A percentile compares a stretch with the other conserved stretches of the same genome.
These are phyloP conservation scores for Ophiostoma himal-ulmi DNA, from an alignment of 2,329 filamentous ascomycete species.

Conservation along the genomic window DNA sequence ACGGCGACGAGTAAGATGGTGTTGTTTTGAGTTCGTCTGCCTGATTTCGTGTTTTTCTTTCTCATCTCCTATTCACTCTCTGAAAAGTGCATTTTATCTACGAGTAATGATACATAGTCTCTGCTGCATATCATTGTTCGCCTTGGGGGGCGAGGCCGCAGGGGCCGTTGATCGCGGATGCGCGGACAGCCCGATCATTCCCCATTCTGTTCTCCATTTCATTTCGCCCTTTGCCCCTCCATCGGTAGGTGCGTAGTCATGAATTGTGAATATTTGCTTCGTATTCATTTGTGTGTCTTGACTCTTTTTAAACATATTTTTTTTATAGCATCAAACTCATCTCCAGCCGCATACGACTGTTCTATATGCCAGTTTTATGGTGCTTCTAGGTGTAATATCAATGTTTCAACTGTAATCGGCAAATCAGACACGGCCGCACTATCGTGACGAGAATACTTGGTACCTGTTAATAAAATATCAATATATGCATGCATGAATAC, in stretches of 20 bases:
- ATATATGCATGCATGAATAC: too few species aligned
- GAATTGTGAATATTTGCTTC: background rate
- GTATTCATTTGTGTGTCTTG: background rate
- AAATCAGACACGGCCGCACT: too few species aligned
- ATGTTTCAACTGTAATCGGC: too few species aligned
- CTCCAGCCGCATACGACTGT: too few species aligned
- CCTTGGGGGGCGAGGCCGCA: constrained; percentile 10
- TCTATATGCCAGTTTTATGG: too few species aligned
- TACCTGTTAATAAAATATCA: too few species aligned
- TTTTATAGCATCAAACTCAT: too few species aligned
- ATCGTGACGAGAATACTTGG: too few species aligned
- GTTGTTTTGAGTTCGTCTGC: background rate
- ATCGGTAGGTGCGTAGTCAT: background rate
- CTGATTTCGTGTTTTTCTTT: background rate
- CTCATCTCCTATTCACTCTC: background rate
- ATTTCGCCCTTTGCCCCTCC: background rate
- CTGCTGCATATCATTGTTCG: background rate
- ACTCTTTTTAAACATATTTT: background rate
- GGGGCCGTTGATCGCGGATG: constrained; percentile 1
- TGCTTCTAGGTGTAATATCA: too few species aligned
- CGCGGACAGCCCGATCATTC: constrained; percentile 2
- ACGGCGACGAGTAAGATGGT: constrained; percentile 12
- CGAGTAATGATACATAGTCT: background rate
- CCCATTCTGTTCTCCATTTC: background rate
- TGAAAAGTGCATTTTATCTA: too few species aligned